A percentile compares a stretch with the other conserved stretches of the same genome.
These are phyloP conservation scores for Hippophae tibetana DNA, from an alignment of 306 rosid species.

Conservation along the genomic window DNA sequence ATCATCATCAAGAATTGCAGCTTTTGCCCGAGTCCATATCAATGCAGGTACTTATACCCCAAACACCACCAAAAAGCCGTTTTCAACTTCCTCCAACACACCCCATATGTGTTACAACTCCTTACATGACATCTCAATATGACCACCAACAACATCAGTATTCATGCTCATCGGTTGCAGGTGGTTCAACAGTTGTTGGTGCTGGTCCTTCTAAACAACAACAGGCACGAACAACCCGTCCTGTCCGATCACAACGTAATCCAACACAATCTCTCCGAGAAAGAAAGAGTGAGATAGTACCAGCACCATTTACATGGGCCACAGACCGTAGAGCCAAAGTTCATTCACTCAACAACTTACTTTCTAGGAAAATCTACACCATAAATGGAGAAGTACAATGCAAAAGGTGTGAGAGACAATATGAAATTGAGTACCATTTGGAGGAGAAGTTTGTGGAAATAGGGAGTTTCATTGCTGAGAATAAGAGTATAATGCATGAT, in stretches of 20 bases:
- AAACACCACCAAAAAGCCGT: not conserved
- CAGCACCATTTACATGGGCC: slow-evolving; percentile 46
- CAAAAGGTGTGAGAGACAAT: slow-evolving; percentile 23
- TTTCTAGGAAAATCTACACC: not conserved
- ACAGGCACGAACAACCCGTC: not conserved
- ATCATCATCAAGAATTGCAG: not conserved
- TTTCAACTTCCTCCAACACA: not conserved
- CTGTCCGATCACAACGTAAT: slow-evolving; percentile 3
- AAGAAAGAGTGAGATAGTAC: slow-evolving; percentile 1
- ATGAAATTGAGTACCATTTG: slow-evolving; percentile 12
- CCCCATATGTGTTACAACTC: not conserved
- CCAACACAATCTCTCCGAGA: not conserved
- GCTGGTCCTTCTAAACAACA: too few relatives aligned
- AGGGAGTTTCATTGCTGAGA: not conserved
- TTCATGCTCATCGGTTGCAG: not conserved
- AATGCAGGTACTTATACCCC: not conserved
- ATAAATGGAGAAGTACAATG: slow-evolving; percentile 35
- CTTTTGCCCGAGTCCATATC: not conserved
- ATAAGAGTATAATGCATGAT: slow-evolving; percentile 7
- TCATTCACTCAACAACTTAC: not conserved
- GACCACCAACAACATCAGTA: not conserved
- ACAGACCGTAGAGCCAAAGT: slow-evolving; percentile 19
- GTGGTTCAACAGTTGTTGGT: not conserved
- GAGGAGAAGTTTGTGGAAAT: not conserved
- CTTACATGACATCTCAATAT: not conserved